Evolutionary conservation across 148 eudicot species (phyloP).

Genomic region (Simmondsia chinensis): DNA sequence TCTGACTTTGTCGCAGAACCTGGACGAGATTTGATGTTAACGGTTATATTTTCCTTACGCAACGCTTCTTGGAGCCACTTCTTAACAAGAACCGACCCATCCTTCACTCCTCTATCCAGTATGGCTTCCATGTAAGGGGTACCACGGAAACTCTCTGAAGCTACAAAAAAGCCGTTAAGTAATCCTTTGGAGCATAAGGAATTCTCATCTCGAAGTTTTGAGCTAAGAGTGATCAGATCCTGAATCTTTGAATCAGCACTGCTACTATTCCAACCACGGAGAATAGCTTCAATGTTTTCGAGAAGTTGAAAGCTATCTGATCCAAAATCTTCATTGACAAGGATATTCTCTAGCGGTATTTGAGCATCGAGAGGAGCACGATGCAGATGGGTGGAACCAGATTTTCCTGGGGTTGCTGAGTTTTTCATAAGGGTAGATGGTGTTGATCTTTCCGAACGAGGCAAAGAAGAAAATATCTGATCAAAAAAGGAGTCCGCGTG

Average conservation of each 20-base stretch:
- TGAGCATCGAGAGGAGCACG: conserved; percentile 75
- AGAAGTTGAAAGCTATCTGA: conserved; percentile 42
- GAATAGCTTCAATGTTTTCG: conserved; percentile 55
- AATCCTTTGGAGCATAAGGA: conserved; percentile 13
- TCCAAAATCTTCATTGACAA: conserved; percentile 24
- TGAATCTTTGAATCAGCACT: conserved; percentile 33
- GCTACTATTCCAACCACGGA: conserved; percentile 66
- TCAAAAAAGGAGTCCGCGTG: conserved; percentile 91
- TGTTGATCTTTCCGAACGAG: conserved; percentile 40
- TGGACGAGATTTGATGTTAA: conserved; percentile 59
- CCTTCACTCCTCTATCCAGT: conserved; percentile 70
- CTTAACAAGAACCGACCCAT: conserved; percentile 73
- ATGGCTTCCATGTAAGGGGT: conserved; percentile 76
- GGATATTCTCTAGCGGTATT: conserved; percentile 53
- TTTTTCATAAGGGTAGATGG: conserved; percentile 24
- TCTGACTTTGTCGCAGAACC: conserved; percentile 65
- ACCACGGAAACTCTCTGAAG: conserved; percentile 77
- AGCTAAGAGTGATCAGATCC: conserved; percentile 36
- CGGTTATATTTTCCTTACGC: conserved; percentile 59
- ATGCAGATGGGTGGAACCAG: conserved; percentile 22
- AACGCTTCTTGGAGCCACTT: conserved; percentile 93
- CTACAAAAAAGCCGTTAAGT: conserved; percentile 67
- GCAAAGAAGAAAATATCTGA: conserved; percentile 68
- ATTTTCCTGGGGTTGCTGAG: conserved; percentile 41
- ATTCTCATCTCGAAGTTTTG: conserved; percentile 30